A percentile compares a stretch with the other conserved stretches of the same genome.
Conservation (phyloP, 2,329 filamentous ascomycete species). For the Delphinella strobiligena region DNA sequence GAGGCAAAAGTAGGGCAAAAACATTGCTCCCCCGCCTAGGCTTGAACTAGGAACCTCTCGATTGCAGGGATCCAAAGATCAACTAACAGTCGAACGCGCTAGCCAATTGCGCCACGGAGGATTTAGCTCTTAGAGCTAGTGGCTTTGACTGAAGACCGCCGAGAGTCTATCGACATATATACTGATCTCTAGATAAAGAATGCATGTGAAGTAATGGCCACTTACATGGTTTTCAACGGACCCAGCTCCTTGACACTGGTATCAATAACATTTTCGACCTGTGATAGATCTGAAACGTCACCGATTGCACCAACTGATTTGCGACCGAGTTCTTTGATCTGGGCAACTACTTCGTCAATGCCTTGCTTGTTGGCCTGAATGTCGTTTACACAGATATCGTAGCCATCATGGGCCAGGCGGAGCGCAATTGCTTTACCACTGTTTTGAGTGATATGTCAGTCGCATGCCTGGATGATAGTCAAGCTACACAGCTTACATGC, state of each 20-base stretch:
- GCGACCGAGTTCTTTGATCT: slow-evolving; percentile 41
- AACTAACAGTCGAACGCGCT: slow-evolving; percentile 9
- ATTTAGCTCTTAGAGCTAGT: slow-evolving; percentile 1
- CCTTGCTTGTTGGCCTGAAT: slow-evolving; percentile 39
- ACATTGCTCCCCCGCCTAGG: slow-evolving; percentile 4
- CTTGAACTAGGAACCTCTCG: slow-evolving; percentile 10
- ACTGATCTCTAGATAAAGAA: too few relatives aligned
- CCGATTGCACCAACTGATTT: slow-evolving; percentile 44
- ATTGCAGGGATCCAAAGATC: not conserved
- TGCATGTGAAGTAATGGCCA: too few relatives aligned
- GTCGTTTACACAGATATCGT: slow-evolving; percentile 55
- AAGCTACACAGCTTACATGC: slow-evolving; percentile 15
- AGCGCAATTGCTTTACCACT: slow-evolving; percentile 52
- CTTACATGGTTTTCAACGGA: slow-evolving; percentile 35
- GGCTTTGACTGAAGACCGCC: too few relatives aligned
- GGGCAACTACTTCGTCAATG: slow-evolving; percentile 40
- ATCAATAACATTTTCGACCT: slow-evolving; percentile 43
- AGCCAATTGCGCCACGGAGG: slow-evolving; percentile 9
- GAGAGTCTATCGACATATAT: too few relatives aligned
- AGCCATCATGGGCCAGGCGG: slow-evolving; percentile 52
- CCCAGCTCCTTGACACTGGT: slow-evolving; percentile 42
- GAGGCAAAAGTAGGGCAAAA: too few relatives aligned
- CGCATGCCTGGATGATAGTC: not conserved
- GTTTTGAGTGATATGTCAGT: not conserved
- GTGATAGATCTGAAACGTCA: slow-evolving; percentile 45